A percentile compares a stretch with the other conserved stretches of the same genome.
These are phyloP conservation scores for Gloeopeniophorella convolvens DNA, from an alignment of 768 basidiomycete genomes.

Conservation along the genomic window DNA sequence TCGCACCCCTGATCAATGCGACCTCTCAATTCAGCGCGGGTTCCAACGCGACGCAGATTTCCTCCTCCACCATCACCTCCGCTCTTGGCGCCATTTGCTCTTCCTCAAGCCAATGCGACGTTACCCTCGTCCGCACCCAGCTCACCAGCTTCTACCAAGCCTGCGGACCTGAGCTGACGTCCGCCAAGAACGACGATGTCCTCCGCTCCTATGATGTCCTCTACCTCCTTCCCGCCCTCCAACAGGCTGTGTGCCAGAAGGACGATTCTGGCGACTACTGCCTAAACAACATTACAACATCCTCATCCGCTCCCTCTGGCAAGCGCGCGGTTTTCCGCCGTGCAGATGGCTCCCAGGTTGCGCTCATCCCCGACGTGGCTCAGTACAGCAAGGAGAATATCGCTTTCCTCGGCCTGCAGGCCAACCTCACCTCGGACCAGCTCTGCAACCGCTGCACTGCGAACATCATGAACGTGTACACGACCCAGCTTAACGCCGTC, in stretches of 20 bases:
- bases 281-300: constrained; percentile 39
- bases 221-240: constrained; percentile 64
- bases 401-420: constrained; percentile 71
- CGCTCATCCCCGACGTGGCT: constrained; percentile 44
- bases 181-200: constrained; percentile 42
- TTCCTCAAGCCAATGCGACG: constrained; percentile 44
- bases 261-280: constrained; percentile 69
- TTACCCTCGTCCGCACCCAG: constrained; percentile 48
- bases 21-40: constrained; percentile 49
- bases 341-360: constrained; percentile 27
- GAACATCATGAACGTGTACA: constrained; percentile 68
- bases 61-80: constrained; percentile 40
- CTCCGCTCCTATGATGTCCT: constrained; percentile 70
- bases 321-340: constrained; percentile 18
- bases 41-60: constrained; percentile 32
- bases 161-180: constrained; percentile 68
- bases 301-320: constrained; percentile 25
- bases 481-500: constrained; percentile 59
- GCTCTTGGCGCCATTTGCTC: constrained; percentile 54
- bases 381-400: constrained; percentile 56
- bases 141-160: constrained; percentile 64
- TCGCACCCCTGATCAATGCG: constrained; percentile 51
- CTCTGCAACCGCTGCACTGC: constrained; percentile 85
- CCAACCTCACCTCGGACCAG: constrained; percentile 36
- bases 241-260: constrained; percentile 67